Evolutionary conservation across 2,329 filamentous ascomycete species (phyloP).

Genomic region (Stachybotrys echinatus): DNA sequence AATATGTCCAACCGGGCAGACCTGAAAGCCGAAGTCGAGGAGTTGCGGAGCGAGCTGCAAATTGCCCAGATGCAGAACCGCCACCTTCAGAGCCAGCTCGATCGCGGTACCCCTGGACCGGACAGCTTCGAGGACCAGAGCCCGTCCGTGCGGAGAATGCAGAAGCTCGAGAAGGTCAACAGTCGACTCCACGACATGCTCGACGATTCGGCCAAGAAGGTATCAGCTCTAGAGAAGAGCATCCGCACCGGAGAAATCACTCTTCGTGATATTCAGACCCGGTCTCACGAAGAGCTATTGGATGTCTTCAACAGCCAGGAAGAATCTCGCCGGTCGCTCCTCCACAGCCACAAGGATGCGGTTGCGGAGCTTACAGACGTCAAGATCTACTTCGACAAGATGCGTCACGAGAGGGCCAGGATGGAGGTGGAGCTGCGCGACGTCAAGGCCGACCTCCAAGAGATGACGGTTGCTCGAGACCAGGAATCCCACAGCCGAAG

Average conservation of each 20-base stretch:
- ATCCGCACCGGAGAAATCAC: conserved; percentile 84
- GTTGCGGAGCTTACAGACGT: conserved; percentile 81
- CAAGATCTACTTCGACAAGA: conserved; percentile 79
- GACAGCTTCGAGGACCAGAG: conserved; percentile 72
- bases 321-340: conserved; percentile 73
- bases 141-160: conserved; percentile 72
- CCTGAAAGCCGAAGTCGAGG: conserved; percentile 81
- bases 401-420: conserved; percentile 74
- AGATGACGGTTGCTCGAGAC: conserved; percentile 71
- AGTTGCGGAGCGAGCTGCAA: conserved; percentile 90
- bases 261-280: conserved; percentile 84
- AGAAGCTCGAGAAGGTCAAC: conserved; percentile 90
- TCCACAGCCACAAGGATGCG: conserved; percentile 80
- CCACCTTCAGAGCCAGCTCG: conserved; percentile 83
- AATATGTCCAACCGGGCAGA: conserved; percentile 92
- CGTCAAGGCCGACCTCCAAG: conserved; percentile 74
- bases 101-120: conserved; percentile 57
- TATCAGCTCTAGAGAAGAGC: conserved; percentile 81
- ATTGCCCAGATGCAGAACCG: conserved; percentile 93
- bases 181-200: conserved; percentile 88
- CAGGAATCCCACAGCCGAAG: conserved; percentile 83
- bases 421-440: conserved; percentile 87
- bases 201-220: conserved; percentile 88
- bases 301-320: conserved; percentile 92
- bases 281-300: conserved; percentile 89